These are phyloP conservation scores for Limnanthes douglasii DNA, from an alignment of 345 rosid genomes.

Conservation along the genomic window DNA sequence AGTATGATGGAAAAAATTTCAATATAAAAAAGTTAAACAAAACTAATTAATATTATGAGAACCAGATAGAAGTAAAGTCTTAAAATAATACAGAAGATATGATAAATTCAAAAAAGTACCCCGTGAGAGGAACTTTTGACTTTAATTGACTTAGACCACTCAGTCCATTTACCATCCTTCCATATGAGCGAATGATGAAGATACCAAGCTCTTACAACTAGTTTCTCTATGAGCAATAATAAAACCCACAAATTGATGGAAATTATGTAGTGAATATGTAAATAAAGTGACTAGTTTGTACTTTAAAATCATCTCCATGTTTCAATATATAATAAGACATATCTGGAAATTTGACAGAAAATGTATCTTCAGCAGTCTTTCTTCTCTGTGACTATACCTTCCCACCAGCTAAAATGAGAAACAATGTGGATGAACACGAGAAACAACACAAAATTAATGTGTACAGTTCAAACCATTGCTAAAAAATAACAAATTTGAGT, in stretches of 20 bases:
- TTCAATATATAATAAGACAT: conserved; percentile 3
- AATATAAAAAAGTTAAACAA: no score
- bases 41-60: no score
- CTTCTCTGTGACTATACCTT: conserved; percentile 74
- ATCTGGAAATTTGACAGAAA: conserved; percentile 77
- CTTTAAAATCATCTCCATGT: conserved; percentile 4
- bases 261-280: not conserved
- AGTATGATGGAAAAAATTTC: no score
- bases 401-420: conserved; percentile 70
- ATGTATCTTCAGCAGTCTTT: conserved; percentile 57
- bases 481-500: not conserved
- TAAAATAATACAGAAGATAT: conserved; percentile 1
- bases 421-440: conserved; percentile 5
- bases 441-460: no score
- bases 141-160: conserved; percentile 39
- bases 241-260: conserved; percentile 6
- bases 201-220: conserved; percentile 54
- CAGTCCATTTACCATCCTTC: conserved; percentile 85
- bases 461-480: conserved; percentile 1
- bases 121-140: conserved; percentile 21
- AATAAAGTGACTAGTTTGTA: not conserved
- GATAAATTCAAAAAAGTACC: conserved; percentile 18
- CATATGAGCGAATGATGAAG: conserved; percentile 78
- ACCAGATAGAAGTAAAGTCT: no score
- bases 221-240: conserved; percentile 57